phyloP scores from a whole-genome alignment of 352 stramenopile genomes.

The Pythium pyrilobum region DNA sequence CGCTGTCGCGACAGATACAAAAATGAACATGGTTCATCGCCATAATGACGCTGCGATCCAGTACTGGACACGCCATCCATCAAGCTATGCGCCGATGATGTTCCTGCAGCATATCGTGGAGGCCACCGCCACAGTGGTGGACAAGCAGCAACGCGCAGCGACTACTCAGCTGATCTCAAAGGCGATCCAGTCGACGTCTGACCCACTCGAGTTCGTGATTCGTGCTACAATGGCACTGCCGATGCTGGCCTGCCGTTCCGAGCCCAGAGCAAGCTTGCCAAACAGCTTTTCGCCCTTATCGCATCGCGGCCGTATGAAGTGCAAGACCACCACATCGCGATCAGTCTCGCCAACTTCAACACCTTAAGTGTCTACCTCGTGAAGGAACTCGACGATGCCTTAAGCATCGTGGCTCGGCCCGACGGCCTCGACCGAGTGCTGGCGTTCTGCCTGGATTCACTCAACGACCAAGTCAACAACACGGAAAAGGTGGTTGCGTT shows the following conservation, averaged over 20 bases:
- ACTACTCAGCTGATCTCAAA: slow-evolving; percentile 35
- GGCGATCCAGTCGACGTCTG: slow-evolving; percentile 32
- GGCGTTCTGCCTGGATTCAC: slow-evolving; percentile 37
- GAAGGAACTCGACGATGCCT: slow-evolving; percentile 57
- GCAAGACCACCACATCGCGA: slow-evolving; percentile 33
- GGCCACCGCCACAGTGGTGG: slow-evolving; percentile 43
- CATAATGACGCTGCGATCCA: slow-evolving; percentile 24
- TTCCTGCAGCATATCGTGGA: slow-evolving; percentile 66
- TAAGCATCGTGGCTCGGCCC: slow-evolving; percentile 25
- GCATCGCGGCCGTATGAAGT: slow-evolving; percentile 2
- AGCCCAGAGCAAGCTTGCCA: slow-evolving; percentile 52
- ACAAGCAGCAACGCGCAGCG: slow-evolving; percentile 45
- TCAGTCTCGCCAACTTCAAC: slow-evolving; percentile 42
- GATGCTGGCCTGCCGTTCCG: slow-evolving; percentile 47
- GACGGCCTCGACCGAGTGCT: slow-evolving; percentile 34
- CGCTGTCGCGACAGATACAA: no score
- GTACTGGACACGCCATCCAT: slow-evolving; percentile 41
- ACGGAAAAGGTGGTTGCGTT: slow-evolving; percentile 60
- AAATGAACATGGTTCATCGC: no score
- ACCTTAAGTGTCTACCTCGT: slow-evolving; percentile 54
- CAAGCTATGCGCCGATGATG: slow-evolving; percentile 48
- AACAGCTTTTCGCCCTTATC: slow-evolving; percentile 48
- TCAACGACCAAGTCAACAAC: slow-evolving; percentile 34
- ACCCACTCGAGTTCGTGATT: slow-evolving; percentile 47
- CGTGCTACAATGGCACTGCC: slow-evolving; percentile 38